Conservation (phyloP, 805 yeast species). For the Nadsonia fulvescens region DNA sequence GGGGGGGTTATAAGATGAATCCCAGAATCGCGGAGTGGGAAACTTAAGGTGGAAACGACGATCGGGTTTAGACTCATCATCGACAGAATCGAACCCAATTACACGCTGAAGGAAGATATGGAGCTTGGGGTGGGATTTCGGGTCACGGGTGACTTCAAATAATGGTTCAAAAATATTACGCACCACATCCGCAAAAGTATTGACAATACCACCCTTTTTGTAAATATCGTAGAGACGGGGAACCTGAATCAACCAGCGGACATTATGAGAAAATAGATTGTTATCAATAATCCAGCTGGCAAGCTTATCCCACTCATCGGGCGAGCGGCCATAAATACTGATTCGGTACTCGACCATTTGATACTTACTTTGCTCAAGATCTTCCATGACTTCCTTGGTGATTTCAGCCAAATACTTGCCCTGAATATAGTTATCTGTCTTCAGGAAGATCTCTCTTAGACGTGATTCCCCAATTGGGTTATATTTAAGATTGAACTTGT, state of each 20-base stretch:
- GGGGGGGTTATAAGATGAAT: slow-evolving; percentile 71
- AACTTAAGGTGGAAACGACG: slow-evolving; percentile 63
- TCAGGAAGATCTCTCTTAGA: slow-evolving; percentile 83
- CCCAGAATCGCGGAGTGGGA: slow-evolving; percentile 82
- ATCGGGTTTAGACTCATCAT: slow-evolving; percentile 90
- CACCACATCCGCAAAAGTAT: slow-evolving; percentile 57
- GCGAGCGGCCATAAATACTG: slow-evolving; percentile 79
- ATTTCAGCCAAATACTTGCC: slow-evolving; percentile 87
- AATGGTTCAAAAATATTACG: slow-evolving; percentile 71
- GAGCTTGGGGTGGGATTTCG: slow-evolving; percentile 76
- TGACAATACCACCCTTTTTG: slow-evolving; percentile 53
- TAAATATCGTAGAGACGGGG: slow-evolving; percentile 88
- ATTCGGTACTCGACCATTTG: slow-evolving; percentile 96
- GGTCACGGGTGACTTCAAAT: slow-evolving; percentile 77
- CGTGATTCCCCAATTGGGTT: slow-evolving; percentile 98
- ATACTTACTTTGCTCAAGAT: slow-evolving; percentile 84
- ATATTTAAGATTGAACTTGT: slow-evolving; percentile 89
- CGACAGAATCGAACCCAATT: slow-evolving; percentile 95
- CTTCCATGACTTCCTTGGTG: slow-evolving; percentile 85
- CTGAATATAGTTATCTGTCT: slow-evolving; percentile 81
- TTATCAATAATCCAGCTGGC: slow-evolving; percentile 93
- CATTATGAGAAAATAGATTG: slow-evolving; percentile 79
- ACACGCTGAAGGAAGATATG: slow-evolving; percentile 81
- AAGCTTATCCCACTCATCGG: slow-evolving; percentile 86
- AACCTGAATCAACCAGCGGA: slow-evolving; percentile 90